Conservation (phyloP, 805 yeast genomes). For the Candida parachauliodes region DNA sequence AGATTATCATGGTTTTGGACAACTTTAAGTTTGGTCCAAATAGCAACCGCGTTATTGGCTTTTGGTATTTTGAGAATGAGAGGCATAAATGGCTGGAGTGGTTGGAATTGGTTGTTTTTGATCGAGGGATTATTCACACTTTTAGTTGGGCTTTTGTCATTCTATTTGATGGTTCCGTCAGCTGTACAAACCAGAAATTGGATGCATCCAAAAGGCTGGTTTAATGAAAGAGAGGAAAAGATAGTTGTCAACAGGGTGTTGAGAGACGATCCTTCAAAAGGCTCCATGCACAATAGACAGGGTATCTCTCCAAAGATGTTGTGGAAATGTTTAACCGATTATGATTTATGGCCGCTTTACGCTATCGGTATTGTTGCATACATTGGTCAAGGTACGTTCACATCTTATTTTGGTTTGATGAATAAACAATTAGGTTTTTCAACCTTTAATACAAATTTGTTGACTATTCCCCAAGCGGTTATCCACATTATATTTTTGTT, state of each 20-base stretch:
- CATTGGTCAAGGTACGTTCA: constrained; percentile 18
- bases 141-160: constrained; percentile 43
- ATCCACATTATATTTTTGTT: constrained; percentile 35
- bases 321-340: constrained; percentile 41
- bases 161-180: constrained; percentile 50
- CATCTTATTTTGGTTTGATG: constrained; percentile 11
- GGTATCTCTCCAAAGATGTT: constrained; percentile 43
- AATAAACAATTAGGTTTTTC: constrained; percentile 20
- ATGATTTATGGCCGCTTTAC: constrained; percentile 55
- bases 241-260: constrained; percentile 56
- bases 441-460: constrained; percentile 19
- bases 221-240: constrained; percentile 50
- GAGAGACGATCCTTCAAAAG: constrained; percentile 60
- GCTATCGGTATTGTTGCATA: constrained; percentile 20
- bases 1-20: constrained; percentile 49
- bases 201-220: constrained; percentile 46
- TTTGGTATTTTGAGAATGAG: constrained; percentile 52
- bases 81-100: constrained; percentile 40
- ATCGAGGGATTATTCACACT: constrained; percentile 59
- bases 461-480: constrained; percentile 21
- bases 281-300: constrained; percentile 62
- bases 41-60: constrained; percentile 34
- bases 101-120: constrained; percentile 67
- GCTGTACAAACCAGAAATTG: constrained; percentile 48
- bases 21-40: constrained; percentile 20